phyloP scores from a whole-genome alignment of 331 rosid species.

The Phaseolus coccineus region DNA sequence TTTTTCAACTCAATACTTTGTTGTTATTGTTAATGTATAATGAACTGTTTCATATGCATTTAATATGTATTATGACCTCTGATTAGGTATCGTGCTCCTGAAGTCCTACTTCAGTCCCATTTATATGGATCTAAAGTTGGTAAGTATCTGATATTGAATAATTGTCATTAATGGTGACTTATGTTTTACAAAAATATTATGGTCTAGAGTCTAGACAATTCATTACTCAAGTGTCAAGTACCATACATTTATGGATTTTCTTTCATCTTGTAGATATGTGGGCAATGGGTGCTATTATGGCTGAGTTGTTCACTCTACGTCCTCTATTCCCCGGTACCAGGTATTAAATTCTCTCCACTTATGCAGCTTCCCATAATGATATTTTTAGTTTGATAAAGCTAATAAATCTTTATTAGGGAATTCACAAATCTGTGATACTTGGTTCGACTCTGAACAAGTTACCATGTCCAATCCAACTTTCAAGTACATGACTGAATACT shows the following conservation, averaged over 20 bases:
- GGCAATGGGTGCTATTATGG: conserved; percentile 99
- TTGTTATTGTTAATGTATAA: not conserved
- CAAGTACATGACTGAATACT: not conserved
- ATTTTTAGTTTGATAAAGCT: not conserved
- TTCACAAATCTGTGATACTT: not conserved
- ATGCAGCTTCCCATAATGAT: not conserved
- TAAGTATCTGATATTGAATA: conserved; percentile 53
- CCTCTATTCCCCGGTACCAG: conserved; percentile 94
- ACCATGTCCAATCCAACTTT: not conserved
- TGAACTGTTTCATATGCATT: not conserved
- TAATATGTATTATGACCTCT: conserved; percentile 4
- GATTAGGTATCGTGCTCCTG: conserved; percentile 97
- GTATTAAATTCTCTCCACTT: conserved; percentile 48
- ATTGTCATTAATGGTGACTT: not conserved
- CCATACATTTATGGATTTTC: conserved; percentile 2
- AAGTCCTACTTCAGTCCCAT: conserved; percentile 93
- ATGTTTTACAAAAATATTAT: not conserved
- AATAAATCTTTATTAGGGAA: not conserved
- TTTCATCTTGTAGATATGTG: conserved; percentile 72
- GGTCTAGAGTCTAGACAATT: not conserved
- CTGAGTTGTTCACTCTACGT: conserved; percentile 87
- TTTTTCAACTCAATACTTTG: conserved; percentile 12
- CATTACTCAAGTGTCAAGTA: not conserved
- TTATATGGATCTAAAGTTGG: conserved; percentile 91
- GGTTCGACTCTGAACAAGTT: conserved; percentile 1